Conservation (phyloP, 1,284 basidiomycete species). For the Cystobasidiaceae sp. region DNA sequence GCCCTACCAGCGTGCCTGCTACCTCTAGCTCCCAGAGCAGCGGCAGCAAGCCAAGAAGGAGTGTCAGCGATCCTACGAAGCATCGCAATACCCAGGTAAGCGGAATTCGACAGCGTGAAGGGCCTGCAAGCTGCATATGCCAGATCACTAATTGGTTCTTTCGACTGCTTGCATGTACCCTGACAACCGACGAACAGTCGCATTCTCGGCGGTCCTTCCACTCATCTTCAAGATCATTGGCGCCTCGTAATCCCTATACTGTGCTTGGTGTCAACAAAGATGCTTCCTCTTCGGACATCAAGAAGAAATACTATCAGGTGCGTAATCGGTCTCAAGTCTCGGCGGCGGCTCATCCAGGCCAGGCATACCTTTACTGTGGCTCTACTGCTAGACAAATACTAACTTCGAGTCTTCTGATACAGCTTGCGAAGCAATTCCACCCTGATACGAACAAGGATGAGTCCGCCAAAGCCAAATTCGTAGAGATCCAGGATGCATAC, state of each 20-base stretch:
- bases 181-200: not conserved
- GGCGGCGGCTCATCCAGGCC: not conserved
- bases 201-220: slow-evolving; percentile 16
- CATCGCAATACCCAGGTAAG: too few species aligned
- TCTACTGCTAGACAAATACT: not conserved
- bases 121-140: too few species aligned
- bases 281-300: slow-evolving; percentile 81
- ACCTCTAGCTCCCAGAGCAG: not conserved
- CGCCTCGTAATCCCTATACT: slow-evolving; percentile 82
- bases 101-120: too few species aligned
- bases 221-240: slow-evolving; percentile 13
- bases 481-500: slow-evolving; percentile 95
- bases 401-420: slow-evolving; percentile 1
- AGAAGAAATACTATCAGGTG: slow-evolving; percentile 93
- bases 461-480: slow-evolving; percentile 83
- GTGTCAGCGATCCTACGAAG: not conserved
- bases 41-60: not conserved
- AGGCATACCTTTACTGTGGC: not conserved
- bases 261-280: slow-evolving; percentile 82
- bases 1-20: too few species aligned
- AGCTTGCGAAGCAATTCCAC: slow-evolving; percentile 97
- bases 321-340: slow-evolving; percentile 40
- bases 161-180: not conserved
- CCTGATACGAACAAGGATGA: slow-evolving; percentile 96
- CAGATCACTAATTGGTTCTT: too few species aligned